Conservation (phyloP, 1,284 basidiomycete genomes). For the Chondrostereum purpureum region DNA sequence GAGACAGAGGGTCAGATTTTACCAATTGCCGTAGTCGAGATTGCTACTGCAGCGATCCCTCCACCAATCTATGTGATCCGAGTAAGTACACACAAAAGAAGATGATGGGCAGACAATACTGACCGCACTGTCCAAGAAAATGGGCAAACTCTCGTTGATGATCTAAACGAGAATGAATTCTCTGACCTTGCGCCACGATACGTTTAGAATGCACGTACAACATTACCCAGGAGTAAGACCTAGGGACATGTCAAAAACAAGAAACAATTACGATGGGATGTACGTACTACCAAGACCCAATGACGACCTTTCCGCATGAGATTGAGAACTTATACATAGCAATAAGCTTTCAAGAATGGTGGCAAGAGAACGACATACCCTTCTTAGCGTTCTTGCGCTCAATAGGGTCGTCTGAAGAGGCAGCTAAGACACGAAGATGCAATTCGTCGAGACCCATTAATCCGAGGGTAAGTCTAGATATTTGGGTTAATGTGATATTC, state of each 20-base stretch:
- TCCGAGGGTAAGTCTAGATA: slow-evolving; percentile 73
- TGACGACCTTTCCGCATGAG: slow-evolving; percentile 81
- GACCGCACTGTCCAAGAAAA: slow-evolving; percentile 87
- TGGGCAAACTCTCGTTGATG: slow-evolving; percentile 89
- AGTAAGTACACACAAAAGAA: not conserved
- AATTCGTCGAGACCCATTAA: slow-evolving; percentile 94
- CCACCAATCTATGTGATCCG: slow-evolving; percentile 59
- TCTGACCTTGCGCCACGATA: too few relatives aligned
- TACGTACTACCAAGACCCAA: slow-evolving; percentile 87
- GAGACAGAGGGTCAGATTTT: slow-evolving; percentile 18
- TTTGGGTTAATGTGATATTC: not conserved
- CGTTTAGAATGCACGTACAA: slow-evolving; percentile 44
- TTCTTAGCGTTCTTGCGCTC: slow-evolving; percentile 70
- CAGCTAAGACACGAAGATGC: slow-evolving; percentile 80
- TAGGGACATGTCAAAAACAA: too few relatives aligned
- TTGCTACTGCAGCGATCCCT: slow-evolving; percentile 76
- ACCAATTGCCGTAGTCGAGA: slow-evolving; percentile 83
- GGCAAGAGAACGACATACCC: slow-evolving; percentile 33
- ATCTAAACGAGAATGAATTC: too few relatives aligned
- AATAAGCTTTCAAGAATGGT: not conserved
- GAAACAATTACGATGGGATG: not conserved
- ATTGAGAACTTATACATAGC: too few relatives aligned
- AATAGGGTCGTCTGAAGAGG: slow-evolving; percentile 66
- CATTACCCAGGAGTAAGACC: slow-evolving; percentile 80
- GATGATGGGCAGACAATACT: slow-evolving; percentile 18